phyloP scores from a whole-genome alignment of 169 alveolate genomes.

The Cryptosporidium xiaoi region DNA sequence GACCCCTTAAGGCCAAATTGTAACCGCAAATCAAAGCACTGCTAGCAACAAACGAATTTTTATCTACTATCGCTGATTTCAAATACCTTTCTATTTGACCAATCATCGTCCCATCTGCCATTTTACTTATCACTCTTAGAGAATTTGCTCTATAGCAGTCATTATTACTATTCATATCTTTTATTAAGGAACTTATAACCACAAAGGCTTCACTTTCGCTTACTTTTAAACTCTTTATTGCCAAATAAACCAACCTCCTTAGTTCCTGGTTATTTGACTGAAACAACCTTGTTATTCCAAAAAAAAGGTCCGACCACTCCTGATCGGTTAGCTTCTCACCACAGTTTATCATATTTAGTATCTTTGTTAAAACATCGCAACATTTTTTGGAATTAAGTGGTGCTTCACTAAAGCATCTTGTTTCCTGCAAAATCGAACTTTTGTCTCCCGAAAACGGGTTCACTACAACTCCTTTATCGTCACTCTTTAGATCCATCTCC shows the following conservation, averaged over 20 bases:
- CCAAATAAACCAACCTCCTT: constrained; percentile 91
- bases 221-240: constrained; percentile 91
- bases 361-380: constrained; percentile 84
- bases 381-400: constrained; percentile 87
- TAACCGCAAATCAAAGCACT: constrained; percentile 93
- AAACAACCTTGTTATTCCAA: constrained; percentile 94
- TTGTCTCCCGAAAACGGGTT: constrained; percentile 83
- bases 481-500: constrained; percentile 65
- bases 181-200: constrained; percentile 94
- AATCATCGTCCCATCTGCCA: constrained; percentile 92
- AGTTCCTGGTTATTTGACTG: constrained; percentile 90
- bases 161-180: constrained; percentile 93
- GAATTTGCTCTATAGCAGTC: constrained; percentile 95
- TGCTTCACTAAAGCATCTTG: constrained; percentile 88
- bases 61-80: constrained; percentile 92
- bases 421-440: constrained; percentile 88
- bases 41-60: constrained; percentile 91
- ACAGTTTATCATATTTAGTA: constrained; percentile 84
- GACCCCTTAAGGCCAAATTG: constrained; percentile 87
- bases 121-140: constrained; percentile 93
- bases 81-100: constrained; percentile 94
- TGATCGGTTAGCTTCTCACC: constrained; percentile 89
- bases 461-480: constrained; percentile 45
- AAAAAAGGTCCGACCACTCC: constrained; percentile 92
- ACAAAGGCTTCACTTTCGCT: constrained; percentile 92